Percentiles rank a stretch among this genome's conserved stretches.
These are phyloP conservation scores for Lathyrus oleraceus DNA, from an alignment of 306 rosid species.

Conservation along the genomic window DNA sequence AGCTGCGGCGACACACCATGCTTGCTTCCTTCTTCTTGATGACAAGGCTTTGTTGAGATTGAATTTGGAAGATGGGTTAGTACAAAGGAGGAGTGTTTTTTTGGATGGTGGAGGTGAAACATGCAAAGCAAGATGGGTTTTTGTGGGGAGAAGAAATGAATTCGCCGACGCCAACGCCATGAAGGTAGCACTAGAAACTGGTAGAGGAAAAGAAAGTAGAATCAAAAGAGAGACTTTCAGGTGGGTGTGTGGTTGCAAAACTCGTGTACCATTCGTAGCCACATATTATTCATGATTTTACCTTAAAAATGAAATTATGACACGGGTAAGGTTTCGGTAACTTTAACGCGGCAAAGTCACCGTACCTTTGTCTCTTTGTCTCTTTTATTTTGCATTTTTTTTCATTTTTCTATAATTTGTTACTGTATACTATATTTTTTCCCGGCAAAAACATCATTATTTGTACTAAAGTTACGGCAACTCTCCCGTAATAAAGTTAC, in stretches of 20 bases:
- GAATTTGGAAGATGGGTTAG: conserved; percentile 27
- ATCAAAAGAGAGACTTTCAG: neutral
- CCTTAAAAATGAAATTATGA: neutral
- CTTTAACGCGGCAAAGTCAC: too few species aligned
- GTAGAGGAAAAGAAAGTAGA: neutral
- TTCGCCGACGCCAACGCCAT: conserved; percentile 60
- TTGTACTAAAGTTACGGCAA: too few species aligned
- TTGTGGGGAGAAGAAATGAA: conserved; percentile 36
- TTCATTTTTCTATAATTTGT: too few species aligned
- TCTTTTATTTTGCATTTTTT: too few species aligned
- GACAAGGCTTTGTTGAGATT: conserved; percentile 17
- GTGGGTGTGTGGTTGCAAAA: neutral
- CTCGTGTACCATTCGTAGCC: conserved; percentile 27
- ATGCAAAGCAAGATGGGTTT: conserved; percentile 24
- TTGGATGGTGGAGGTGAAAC: conserved; percentile 29
- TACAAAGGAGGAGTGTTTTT: conserved; percentile 9
- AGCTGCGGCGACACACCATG: conserved; percentile 47
- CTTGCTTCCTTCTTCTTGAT: conserved; percentile 22
- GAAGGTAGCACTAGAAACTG: neutral
- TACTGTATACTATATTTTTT: too few species aligned
- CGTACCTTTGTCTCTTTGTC: too few species aligned
- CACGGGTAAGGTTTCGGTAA: neutral
- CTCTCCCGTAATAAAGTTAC: too few species aligned
- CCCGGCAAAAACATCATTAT: too few species aligned
- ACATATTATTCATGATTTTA: neutral